Evolutionary conservation across 2,329 filamentous ascomycete genomes (phyloP).

Genomic region (Trematosphaeria pertusa): DNA sequence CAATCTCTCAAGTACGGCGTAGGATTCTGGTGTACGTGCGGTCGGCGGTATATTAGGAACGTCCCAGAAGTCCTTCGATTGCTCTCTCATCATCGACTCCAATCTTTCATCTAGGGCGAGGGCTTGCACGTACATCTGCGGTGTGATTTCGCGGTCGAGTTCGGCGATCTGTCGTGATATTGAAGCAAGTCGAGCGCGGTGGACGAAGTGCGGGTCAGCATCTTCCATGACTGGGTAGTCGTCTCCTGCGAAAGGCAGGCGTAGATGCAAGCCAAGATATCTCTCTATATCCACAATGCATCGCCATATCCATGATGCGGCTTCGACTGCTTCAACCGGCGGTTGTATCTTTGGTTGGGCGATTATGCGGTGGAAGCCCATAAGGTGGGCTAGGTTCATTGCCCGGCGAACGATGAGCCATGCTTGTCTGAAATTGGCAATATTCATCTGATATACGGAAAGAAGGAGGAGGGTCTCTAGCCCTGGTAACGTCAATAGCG

Average conservation of each 20-base stretch:
- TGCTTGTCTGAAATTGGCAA: conserved; percentile 38
- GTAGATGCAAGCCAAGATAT: conserved; percentile 43
- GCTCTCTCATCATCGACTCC: conserved; percentile 35
- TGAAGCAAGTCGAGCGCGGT: conserved; percentile 32
- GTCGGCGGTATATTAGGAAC: conserved; percentile 45
- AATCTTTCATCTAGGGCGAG: conserved; percentile 42
- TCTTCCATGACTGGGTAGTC: conserved; percentile 36
- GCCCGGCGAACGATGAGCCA: conserved; percentile 44
- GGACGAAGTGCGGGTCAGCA: conserved; percentile 24
- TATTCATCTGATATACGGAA: conserved; percentile 39
- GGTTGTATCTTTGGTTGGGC: conserved; percentile 24
- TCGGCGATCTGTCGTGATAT: conserved; percentile 35
- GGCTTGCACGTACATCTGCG: conserved; percentile 40
- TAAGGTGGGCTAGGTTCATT: conserved; percentile 44
- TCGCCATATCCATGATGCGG: conserved; percentile 39
- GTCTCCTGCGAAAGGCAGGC: conserved; percentile 43
- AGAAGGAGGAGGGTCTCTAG: conserved; percentile 42
- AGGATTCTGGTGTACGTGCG: conserved; percentile 37
- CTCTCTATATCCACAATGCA: conserved; percentile 39
- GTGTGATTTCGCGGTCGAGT: conserved; percentile 37
- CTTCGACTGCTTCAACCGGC: conserved; percentile 32
- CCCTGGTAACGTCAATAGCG: conserved; percentile 44
- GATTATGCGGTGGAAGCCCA: conserved; percentile 47
- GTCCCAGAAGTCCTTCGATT: conserved; percentile 45
- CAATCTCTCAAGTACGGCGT: conserved; percentile 33